phyloP scores from a whole-genome alignment of 768 basidiomycete genomes.

The Rhodotorula babjevae region DNA sequence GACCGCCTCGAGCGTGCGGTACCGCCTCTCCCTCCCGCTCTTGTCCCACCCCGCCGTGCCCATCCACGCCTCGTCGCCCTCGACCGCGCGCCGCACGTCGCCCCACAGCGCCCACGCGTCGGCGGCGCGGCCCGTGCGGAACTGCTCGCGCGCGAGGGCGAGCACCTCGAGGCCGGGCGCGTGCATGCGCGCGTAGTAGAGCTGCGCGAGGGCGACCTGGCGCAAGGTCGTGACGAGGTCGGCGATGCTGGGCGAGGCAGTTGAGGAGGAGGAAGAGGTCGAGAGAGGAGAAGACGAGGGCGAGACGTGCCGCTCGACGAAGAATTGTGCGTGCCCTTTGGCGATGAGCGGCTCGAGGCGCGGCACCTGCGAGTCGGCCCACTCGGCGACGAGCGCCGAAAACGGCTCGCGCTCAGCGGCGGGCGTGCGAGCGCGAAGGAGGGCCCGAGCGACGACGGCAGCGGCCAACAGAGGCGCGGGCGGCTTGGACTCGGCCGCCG shows the following conservation, averaged over 20 bases:
- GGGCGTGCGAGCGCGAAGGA: not conserved
- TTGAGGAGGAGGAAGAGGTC: not conserved
- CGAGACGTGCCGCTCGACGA: not conserved
- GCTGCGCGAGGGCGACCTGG: slow-evolving; percentile 32
- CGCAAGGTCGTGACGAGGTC: slow-evolving; percentile 11
- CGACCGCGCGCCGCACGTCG: slow-evolving; percentile 2
- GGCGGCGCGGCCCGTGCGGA: not conserved
- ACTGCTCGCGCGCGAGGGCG: not conserved
- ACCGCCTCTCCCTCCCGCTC: not conserved
- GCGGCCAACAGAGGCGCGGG: slow-evolving; percentile 8
- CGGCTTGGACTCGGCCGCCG: not conserved
- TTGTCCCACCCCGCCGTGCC: slow-evolving; percentile 7
- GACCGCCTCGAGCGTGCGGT: not conserved
- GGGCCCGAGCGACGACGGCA: slow-evolving; percentile 8
- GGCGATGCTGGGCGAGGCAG: not conserved
- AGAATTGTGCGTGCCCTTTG: not conserved
- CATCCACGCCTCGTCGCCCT: slow-evolving; percentile 15
- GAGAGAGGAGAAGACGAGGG: not conserved
- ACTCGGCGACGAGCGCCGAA: slow-evolving; percentile 2
- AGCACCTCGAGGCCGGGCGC: slow-evolving; percentile 6
- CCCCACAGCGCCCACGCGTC: slow-evolving; percentile 6
- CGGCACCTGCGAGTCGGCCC: not conserved
- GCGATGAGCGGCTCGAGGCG: slow-evolving; percentile 2
- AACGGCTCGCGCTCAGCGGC: slow-evolving; percentile 1
- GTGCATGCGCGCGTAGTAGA: slow-evolving; percentile 1